Conservation (phyloP, 441 rosid species). For the Adansonia grandidieri region DNA sequence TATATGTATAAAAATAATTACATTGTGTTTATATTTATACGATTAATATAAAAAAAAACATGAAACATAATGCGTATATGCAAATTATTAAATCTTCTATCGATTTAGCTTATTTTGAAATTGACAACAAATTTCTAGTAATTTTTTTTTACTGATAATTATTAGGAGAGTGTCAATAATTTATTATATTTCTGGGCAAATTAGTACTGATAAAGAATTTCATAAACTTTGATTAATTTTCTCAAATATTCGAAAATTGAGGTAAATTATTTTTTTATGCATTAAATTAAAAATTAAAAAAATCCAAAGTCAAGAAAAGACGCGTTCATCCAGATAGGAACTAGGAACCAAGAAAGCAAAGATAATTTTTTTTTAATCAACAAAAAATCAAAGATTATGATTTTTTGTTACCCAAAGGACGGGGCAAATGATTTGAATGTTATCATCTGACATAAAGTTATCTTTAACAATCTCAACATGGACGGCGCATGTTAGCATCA, state of each 20-base stretch:
- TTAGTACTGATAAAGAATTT: not conserved
- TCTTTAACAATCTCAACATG: not conserved
- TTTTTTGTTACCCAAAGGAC: not conserved
- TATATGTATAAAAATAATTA: no score
- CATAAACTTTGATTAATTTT: not conserved
- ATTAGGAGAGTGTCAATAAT: not conserved
- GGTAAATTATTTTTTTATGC: not conserved
- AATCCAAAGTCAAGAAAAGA: not conserved
- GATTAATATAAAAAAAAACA: no score
- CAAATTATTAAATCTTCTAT: not conserved
- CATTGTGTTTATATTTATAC: no score
- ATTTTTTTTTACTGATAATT: not conserved
- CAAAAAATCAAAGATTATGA: no score
- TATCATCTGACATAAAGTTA: not conserved
- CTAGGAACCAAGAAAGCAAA: not conserved
- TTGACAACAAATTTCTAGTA: not conserved
- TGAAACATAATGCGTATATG: no score
- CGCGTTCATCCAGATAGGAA: not conserved
- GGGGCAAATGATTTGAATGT: slow-evolving; percentile 10
- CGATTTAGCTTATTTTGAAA: not conserved
- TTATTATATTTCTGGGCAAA: not conserved
- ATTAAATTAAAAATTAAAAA: no score
- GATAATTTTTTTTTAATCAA: no score
- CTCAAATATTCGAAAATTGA: not conserved
- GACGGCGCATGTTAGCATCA: slow-evolving; percentile 31